phyloP scores from a whole-genome alignment of 345 rosid genomes.

The rapeseed (Brassica napus) region Da-Ae NC_063442.1:25743501-25744000 shows the following conservation, averaged over 20 bases:
- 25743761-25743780: constrained; percentile 93
- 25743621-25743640: constrained; percentile 58
- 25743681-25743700: constrained; percentile 51
- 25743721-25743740: constrained; percentile 76
- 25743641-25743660: constrained; percentile 44
- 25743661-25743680: constrained; percentile 46
- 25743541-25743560: constrained; percentile 35
- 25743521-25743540: constrained; percentile 75
- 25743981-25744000: constrained; percentile 71
- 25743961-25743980: constrained; percentile 89
- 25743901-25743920: constrained; percentile 66
- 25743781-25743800: constrained; percentile 51
- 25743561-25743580: constrained; percentile 15
- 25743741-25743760: constrained; percentile 77
- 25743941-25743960: constrained; percentile 70
- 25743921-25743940: constrained; percentile 50
- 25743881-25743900: constrained; percentile 59
- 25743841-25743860: constrained; percentile 82
- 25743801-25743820: constrained; percentile 61
- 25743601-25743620: constrained; percentile 54
- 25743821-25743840: constrained; percentile 57
- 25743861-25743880: constrained; percentile 79
- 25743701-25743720: constrained; percentile 67
- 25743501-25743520: constrained; percentile 91
- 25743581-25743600: constrained; percentile 37